A percentile compares a stretch with the other conserved stretches of the same genome.
These are phyloP conservation scores for Fragaria ananassa DNA, from an alignment of 306 rosid genomes.

Conservation along the genomic window DNA sequence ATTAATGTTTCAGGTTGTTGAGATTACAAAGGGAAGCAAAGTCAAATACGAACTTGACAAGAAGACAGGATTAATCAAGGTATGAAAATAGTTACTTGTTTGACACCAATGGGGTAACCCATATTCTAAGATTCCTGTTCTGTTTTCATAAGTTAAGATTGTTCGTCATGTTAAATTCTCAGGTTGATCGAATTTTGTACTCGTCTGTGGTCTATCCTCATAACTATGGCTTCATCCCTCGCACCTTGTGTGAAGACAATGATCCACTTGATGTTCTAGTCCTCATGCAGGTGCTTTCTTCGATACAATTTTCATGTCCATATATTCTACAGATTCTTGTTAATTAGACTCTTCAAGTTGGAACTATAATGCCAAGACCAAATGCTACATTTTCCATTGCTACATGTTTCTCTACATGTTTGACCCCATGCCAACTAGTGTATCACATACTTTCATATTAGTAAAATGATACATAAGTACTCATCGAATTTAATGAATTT, in stretches of 20 bases:
- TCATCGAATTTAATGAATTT: conserved; percentile 26
- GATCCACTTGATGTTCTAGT: conserved; percentile 92
- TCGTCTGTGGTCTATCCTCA: conserved; percentile 98
- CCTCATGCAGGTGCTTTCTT: conserved; percentile 82
- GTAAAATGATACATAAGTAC: neutral
- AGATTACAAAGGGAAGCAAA: conserved; percentile 93
- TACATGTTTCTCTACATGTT: neutral
- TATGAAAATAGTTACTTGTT: conserved; percentile 14
- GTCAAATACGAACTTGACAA: conserved; percentile 97
- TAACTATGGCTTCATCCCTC: conserved; percentile 92
- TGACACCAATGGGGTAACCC: neutral
- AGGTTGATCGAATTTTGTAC: conserved; percentile 94
- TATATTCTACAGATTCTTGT: neutral
- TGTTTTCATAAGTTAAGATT: neutral
- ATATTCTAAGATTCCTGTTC: neutral
- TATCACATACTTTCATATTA: conserved; percentile 12
- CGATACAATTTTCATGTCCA: neutral
- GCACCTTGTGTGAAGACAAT: conserved; percentile 94
- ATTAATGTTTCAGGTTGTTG: conserved; percentile 67
- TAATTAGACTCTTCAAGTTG: neutral
- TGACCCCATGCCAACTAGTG: neutral
- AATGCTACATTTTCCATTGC: neutral
- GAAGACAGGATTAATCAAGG: conserved; percentile 94
- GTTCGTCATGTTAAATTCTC: conserved; percentile 28
- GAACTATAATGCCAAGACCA: neutral